Base-by-base conservation (phyloP, 2,329 filamentous ascomycete species). In the Talaromyces funiculosus region DNA sequence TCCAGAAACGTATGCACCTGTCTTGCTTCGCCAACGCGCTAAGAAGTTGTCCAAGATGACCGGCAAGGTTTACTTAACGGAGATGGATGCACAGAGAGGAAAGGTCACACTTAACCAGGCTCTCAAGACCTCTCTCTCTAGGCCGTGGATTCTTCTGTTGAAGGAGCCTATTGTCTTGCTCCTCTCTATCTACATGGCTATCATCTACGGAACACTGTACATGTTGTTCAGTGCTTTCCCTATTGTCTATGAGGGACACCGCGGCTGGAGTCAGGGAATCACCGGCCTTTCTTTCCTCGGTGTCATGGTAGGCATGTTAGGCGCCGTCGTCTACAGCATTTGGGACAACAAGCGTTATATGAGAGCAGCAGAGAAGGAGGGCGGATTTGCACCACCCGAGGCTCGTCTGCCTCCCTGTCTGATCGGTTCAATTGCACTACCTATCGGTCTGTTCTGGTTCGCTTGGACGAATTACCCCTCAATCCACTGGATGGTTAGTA, bases 331-430 rank as follows among this genome's bases (percentile, higher is more conserved):
- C 63, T 82, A 71, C 67, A 77, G 68, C 35, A 71, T 78, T 26
- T 68, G 65, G 24, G 76, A 78, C 63, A 78, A 79, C 63, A 71
- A 68, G 47, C 72, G 76, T n/a, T 77, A 75, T 56, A 59, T 71
- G 24, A 68, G 68, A 60, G 72, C 80, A 26, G 73, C 77, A 12
- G 73, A 77, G 20, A 73, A 76, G 26, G 66, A 81, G 18, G 76
- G 75, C 2, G 86, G 86, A 4, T 82, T 85, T 61, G 84, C 84
- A 8, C 80, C 85, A n/a, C 84, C 85, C 0, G 84, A 86, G 72
- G 80, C 80, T 40, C 81, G 80, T 53, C 70, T 84, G 2, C 80
- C 81, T 2, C 78, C 81, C 5, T 77, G 75, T 47, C 78, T 82
- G 62, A 62, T 81, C 3, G 80, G 79, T 33, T 78, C 76, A 57